phyloP scores from a whole-genome alignment of 768 basidiomycete genomes.

The Trametes villosa region DNA sequence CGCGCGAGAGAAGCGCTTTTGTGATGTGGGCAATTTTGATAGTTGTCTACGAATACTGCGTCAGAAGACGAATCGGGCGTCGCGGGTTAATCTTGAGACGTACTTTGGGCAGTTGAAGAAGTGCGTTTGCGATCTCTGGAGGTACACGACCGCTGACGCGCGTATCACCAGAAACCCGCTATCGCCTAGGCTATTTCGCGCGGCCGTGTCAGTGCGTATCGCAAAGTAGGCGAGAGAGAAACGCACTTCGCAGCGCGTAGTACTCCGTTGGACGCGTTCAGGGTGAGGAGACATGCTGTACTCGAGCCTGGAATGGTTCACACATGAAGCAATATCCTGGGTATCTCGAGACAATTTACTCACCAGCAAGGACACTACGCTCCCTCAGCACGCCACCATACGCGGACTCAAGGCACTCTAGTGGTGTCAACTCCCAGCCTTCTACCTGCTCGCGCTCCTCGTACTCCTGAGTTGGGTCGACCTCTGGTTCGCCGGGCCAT shows the following conservation, averaged over 20 bases:
- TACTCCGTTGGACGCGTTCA: conserved; percentile 75
- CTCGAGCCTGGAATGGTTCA: conserved; percentile 64
- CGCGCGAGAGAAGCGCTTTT: conserved; percentile 27
- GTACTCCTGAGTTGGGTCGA: conserved; percentile 75
- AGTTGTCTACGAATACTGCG: conserved; percentile 36
- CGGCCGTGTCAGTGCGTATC: conserved; percentile 4
- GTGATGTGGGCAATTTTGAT: conserved; percentile 38
- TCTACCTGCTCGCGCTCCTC: conserved; percentile 66
- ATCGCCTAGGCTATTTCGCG: conserved; percentile 64
- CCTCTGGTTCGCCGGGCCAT: conserved; percentile 85
- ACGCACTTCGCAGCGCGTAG: conserved; percentile 80
- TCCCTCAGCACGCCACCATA: conserved; percentile 74
- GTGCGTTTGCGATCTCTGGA: conserved; percentile 46
- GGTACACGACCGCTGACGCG: conserved; percentile 62
- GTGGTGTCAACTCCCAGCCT: conserved; percentile 70
- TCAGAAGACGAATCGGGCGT: background rate
- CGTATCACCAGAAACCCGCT: conserved; percentile 78
- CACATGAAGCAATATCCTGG: conserved; percentile 12
- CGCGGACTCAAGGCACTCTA: conserved; percentile 72
- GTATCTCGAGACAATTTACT: background rate
- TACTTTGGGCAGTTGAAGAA: conserved; percentile 52
- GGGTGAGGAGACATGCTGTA: conserved; percentile 75
- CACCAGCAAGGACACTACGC: conserved; percentile 45
- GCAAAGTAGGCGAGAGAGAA: background rate
- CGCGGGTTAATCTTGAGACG: conserved; percentile 33